Evolutionary conservation across 2,329 filamentous ascomycete species (phyloP), one percentile per base, ranked within the genome.

Genomic region (Talaromyces sp.): DNA sequence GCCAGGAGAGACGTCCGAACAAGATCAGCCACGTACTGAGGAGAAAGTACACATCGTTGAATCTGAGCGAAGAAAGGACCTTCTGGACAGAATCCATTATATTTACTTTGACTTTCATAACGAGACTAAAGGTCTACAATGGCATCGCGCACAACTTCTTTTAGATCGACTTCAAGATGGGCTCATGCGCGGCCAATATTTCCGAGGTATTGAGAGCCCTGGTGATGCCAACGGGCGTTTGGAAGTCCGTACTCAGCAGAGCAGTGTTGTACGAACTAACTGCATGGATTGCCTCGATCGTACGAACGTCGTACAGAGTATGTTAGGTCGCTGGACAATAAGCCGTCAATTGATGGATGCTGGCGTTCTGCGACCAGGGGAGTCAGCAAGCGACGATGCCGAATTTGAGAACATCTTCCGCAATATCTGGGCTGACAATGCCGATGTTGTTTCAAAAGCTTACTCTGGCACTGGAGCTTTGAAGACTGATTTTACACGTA

Each of bases 241-340:
- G 13, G 94, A 98, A 71, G 87, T 92, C 39, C 88, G 93, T 68
- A 89, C 87, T 67, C 84, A 87, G 68, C 95, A 99, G 82, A 92
- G 88, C 1, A 93, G 91, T 67, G 93, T 98, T 16, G 93, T 99
- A 68, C 89, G 95, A 62, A 97, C 95, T 45, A 99, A 99, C 77
- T 99, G 95, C 81, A 99, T 99, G 95, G 95, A 99, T 79, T 99
- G 96, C 70, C 86, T 99, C 14, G 95, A 99, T 78, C 90, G 95
- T 62, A 99, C 95, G 62, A 99, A 99, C 72, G 93, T 99, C 7
- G 92, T 99, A 3, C 95, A 99, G 79, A 96, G 92, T 77, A 97
- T 98, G 90, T 87, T 99, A 65, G 95, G 91, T 10, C 90, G 94
- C 60, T 93, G 89, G 86, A 91, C 92, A 14, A 82, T 99, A 47